These are phyloP conservation scores for Castanospermum australe DNA, from an alignment of 306 rosid genomes.

Conservation along the genomic window DNA sequence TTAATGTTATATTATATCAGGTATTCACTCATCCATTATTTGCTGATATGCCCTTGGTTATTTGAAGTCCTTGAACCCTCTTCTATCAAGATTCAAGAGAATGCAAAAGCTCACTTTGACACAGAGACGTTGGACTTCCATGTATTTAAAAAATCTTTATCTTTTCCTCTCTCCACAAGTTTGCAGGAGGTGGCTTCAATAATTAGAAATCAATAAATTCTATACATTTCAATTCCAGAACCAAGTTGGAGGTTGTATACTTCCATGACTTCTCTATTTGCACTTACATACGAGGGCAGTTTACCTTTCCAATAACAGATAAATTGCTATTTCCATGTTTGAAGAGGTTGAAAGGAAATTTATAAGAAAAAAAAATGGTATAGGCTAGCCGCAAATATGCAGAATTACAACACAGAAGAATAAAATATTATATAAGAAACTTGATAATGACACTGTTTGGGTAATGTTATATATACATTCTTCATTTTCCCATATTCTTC, in stretches of 20 bases:
- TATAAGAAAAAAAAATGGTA: no score
- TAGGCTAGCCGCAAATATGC: neutral
- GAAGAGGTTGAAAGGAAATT: neutral
- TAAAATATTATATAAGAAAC: neutral
- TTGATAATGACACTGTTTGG: neutral
- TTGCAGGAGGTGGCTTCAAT: no score
- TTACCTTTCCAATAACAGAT: no score
- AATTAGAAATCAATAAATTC: no score
- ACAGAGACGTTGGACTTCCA: neutral
- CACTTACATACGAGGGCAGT: no score
- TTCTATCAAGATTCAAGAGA: neutral
- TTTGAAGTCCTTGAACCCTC: neutral
- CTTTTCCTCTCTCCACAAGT: no score
- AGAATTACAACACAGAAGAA: neutral
- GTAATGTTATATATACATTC: no score
- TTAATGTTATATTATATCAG: neutral
- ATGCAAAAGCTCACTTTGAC: neutral
- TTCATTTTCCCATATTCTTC: no score
- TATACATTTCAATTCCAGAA: no score
- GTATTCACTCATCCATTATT: neutral
- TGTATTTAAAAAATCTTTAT: no score
- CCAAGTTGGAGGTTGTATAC: no score
- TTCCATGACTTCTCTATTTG: neutral
- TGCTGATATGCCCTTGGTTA: neutral
- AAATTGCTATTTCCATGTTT: neutral